Evolutionary conservation across 768 basidiomycete genomes (phyloP), one percentile per base, ranked within the genome.

Genomic region (Agaricus blazei): DNA sequence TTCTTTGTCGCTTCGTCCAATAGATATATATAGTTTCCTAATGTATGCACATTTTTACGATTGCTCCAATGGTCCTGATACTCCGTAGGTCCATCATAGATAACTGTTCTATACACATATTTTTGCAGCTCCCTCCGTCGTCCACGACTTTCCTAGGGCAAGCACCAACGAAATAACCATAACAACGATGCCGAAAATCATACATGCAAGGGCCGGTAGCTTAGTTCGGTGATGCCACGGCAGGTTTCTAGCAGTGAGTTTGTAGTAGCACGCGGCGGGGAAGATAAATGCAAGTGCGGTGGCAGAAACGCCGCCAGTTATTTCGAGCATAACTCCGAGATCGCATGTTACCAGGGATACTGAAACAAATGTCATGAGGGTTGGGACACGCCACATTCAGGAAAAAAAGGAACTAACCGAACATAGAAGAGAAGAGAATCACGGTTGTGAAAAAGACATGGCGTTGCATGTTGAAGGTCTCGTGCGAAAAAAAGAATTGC

Each of bases 321-420:
- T 89, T 73, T 99, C 97, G 38, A 99, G 85, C 73, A 96, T 97
- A 44, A 98, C 88, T n/a, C 97, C 97, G 12, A 99, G 80, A 68
- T 99, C 96, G 66, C 94, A 97, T 1, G 96, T 98, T 55, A 94
- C 78, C 52, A 98, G 77, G 4, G 96, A 84, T 57, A 97, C 94
- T 95, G 65, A 48, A 37, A 52, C n/a, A 44, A 27, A 12, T 51
- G 48, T 43, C 31, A 36, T 27, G 24, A 40, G 15, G 29, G 51
- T 34, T 11, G 7, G 41, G 48, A 26, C 29, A 36, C 26, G 19
- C 15, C 9, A 11, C 28, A 34, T 24, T 41, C 26, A 26, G 48
- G 38, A n/a, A 36, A 19, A 19, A 19, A 19, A 15, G 44, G n/a
- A 29, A 52, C 63, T n/a, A 41, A 62, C 63, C 56, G 57, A 88